Evolutionary conservation across 805 yeast genomes (phyloP), one percentile per base, ranked within the genome.

Genomic region (Barnettozyma wickerhamii): DNA sequence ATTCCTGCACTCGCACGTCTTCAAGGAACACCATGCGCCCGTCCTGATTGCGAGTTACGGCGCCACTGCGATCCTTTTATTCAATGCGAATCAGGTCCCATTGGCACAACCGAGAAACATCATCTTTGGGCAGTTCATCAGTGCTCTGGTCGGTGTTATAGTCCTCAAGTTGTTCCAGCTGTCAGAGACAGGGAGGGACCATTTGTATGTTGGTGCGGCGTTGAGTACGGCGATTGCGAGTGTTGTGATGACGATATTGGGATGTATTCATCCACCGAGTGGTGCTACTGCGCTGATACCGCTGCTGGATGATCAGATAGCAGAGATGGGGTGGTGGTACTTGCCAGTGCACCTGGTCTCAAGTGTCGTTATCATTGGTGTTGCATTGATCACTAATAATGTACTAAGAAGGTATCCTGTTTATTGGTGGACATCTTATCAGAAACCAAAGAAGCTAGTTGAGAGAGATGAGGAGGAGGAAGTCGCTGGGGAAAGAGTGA

Each of bases 221-320:
- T 52, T 81, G 23, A 64, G 79, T 29, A 82, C 79, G 7, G 81
- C 71, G 0, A 43, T 76, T 5, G 51, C 81, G 2, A 72, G 81
- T 7, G 77, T 74, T 10, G 56, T 62, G 3, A 79, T 79, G 83
- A 59, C 72, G 12, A 46, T 77, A 1, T 56, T 69, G 5, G 77
- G 77, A 46, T 72, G 79, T 43, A 74, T 78, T 1, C 87, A 81
- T 54, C 88, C 88, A 0, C 88, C 88, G 0, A 79, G 81, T 1
- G 88, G 88, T 3, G 86, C 87, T 1, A 71, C 81, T 9, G 85
- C 87, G 0, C 52, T 81, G 28, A 58, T 81, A 7, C 84, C 86
- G 0, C 59, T 70, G 2, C 51, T 73, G 0, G 81, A 77, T 38
- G 71, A 55, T 1, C 47, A 52, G 7, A 62, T 79, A 4, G 56